Evolutionary conservation across 805 yeast species (phyloP).

Genomic region (Komagataella populi): DNA sequence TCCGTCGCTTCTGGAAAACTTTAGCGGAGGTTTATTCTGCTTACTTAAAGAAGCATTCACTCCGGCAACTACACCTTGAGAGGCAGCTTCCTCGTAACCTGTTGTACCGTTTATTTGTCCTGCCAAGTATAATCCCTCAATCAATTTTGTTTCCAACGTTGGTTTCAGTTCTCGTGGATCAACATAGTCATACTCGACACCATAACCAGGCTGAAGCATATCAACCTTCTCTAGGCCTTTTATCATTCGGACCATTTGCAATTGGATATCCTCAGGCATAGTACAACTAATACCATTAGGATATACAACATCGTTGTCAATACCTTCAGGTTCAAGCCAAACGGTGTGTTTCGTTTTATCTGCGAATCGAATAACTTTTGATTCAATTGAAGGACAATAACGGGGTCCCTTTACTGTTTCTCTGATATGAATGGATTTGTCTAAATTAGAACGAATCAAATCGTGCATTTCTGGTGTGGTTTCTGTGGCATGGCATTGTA

Average conservation of each 20-base stretch:
- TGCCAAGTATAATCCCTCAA: slow-evolving; percentile 73
- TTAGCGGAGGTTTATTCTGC: slow-evolving; percentile 27
- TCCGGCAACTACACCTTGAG: slow-evolving; percentile 94
- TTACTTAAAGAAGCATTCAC: slow-evolving; percentile 74
- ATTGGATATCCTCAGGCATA: slow-evolving; percentile 90
- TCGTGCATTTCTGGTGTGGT: slow-evolving; percentile 71
- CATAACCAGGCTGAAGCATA: slow-evolving; percentile 95
- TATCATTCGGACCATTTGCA: slow-evolving; percentile 55
- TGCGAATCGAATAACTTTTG: slow-evolving; percentile 70
- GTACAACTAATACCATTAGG: slow-evolving; percentile 96
- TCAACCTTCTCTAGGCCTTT: slow-evolving; percentile 80
- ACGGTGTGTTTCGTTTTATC: slow-evolving; percentile 67
- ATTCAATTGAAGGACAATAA: slow-evolving; percentile 93
- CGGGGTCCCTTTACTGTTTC: slow-evolving; percentile 95
- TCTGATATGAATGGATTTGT: slow-evolving; percentile 77
- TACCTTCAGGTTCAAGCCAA: slow-evolving; percentile 96
- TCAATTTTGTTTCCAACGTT: slow-evolving; percentile 70
- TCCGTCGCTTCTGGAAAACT: slow-evolving; percentile 66
- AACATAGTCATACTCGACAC: slow-evolving; percentile 96
- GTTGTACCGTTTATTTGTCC: slow-evolving; percentile 99
- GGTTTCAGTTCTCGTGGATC: slow-evolving; percentile 79
- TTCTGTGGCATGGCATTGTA: slow-evolving; percentile 61
- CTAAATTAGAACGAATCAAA: slow-evolving; percentile 53
- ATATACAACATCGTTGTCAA: slow-evolving; percentile 74
- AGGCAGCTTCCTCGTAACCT: slow-evolving; percentile 97